Conservation (phyloP, 2,329 filamentous ascomycete genomes). For the Sporothrix pallida region DNA sequence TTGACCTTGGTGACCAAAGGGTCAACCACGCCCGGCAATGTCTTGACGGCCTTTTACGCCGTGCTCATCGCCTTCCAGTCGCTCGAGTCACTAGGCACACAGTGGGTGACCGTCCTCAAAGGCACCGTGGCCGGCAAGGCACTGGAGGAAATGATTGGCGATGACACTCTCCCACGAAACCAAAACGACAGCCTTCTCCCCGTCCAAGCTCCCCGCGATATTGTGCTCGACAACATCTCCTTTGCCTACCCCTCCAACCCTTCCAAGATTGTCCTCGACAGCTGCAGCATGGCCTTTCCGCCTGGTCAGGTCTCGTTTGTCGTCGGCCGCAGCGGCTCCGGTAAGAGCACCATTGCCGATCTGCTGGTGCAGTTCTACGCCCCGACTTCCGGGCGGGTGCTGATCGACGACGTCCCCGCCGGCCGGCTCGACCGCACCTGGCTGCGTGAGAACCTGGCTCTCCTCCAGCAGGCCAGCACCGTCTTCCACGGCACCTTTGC, state of each 20-base stretch:
- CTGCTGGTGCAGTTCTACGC: conserved; percentile 80
- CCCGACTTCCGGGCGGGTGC: conserved; percentile 67
- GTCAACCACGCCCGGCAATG: conserved; percentile 64
- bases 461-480: conserved; percentile 81
- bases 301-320: conserved; percentile 78
- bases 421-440: conserved; percentile 69
- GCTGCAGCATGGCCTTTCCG: conserved; percentile 71
- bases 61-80: conserved; percentile 77
- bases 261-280: conserved; percentile 62
- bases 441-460: conserved; percentile 76
- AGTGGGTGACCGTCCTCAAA: conserved; percentile 78
- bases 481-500: conserved; percentile 83
- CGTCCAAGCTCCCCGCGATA: conserved; percentile 64
- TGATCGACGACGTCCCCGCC: conserved; percentile 69
- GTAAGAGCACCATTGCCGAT: conserved; percentile 87
- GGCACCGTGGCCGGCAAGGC: conserved; percentile 74
- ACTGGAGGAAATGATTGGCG: conserved; percentile 48
- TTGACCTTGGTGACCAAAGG: conserved; percentile 69
- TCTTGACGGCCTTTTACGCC: conserved; percentile 86
- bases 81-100: conserved; percentile 74
- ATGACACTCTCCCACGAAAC: neutral
- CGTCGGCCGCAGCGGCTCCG: conserved; percentile 85
- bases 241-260: conserved; percentile 81
- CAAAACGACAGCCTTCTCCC: conserved; percentile 35
- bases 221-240: conserved; percentile 72